phyloP scores from a whole-genome alignment of 2,329 filamentous ascomycete species.

The Pestalotiopsis sp. region DNA sequence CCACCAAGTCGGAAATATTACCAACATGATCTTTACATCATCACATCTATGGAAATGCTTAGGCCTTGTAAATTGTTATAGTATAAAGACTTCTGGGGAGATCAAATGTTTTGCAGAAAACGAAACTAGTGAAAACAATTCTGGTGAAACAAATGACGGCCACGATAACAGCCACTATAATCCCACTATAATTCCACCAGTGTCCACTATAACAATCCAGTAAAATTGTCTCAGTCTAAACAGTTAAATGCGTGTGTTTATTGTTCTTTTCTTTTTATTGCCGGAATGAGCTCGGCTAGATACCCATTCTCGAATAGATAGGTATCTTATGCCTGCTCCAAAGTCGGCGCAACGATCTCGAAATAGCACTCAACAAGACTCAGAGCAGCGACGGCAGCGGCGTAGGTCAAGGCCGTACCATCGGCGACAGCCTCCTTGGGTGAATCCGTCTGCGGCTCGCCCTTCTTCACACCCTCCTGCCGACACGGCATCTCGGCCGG shows the following conservation, averaged over 20 bases:
- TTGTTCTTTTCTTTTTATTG: too few species aligned
- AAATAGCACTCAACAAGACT: background rate
- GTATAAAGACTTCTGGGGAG: too few species aligned
- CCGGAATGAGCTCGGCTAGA: too few species aligned
- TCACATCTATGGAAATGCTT: too few species aligned
- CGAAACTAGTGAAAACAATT: too few species aligned
- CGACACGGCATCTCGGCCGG: background rate
- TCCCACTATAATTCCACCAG: background rate
- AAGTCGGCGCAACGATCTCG: background rate
- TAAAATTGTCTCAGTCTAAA: too few species aligned
- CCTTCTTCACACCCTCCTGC: background rate
- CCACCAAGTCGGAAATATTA: background rate
- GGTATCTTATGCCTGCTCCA: background rate
- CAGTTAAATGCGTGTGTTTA: too few species aligned
- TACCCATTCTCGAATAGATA: too few species aligned
- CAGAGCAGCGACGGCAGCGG: background rate
- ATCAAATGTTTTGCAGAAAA: too few species aligned
- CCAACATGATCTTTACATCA: too few species aligned
- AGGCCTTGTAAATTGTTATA: too few species aligned
- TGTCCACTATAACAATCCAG: background rate
- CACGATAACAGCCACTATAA: background rate
- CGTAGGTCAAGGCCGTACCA: background rate
- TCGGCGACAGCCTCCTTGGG: background rate
- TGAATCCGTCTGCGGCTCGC: background rate
- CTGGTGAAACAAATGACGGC: background rate